A percentile compares a stretch with the other conserved stretches of the same genome.
phyloP scores from a whole-genome alignment of 1,284 basidiomycete genomes.

The Ceratobasidium papillatum region DNA sequence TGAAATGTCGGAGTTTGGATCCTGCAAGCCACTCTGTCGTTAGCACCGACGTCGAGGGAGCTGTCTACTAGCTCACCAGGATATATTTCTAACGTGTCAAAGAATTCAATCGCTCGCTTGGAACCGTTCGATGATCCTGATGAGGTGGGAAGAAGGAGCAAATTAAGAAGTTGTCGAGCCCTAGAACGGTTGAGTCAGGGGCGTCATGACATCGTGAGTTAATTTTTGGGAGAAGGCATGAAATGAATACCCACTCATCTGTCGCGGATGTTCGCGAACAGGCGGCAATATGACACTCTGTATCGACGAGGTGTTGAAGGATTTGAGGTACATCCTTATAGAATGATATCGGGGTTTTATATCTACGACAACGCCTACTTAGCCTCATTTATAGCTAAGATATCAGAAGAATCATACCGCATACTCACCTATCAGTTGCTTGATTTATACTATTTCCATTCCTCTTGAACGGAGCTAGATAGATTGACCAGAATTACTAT shows the following conservation, averaged over 20 bases:
- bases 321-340: conserved; percentile 82
- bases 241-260: conserved; percentile 65
- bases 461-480: conserved; percentile 68
- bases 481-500: neutral
- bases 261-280: conserved; percentile 79
- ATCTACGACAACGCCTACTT: conserved; percentile 52
- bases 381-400: conserved; percentile 32
- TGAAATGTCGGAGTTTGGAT: conserved; percentile 86
- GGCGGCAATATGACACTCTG: conserved; percentile 71
- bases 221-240: neutral
- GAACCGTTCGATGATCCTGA: conserved; percentile 54
- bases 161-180: conserved; percentile 74
- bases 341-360: conserved; percentile 68
- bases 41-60: neutral
- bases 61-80: conserved; percentile 60
- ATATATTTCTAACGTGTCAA: conserved; percentile 86
- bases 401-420: neutral
- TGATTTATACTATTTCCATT: conserved; percentile 65
- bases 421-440: conserved; percentile 65
- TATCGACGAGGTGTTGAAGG: conserved; percentile 64
- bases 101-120: conserved; percentile 69
- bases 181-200: conserved; percentile 54
- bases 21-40: conserved; percentile 53
- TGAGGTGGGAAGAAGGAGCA: conserved; percentile 70
- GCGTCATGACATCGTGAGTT: neutral